These are phyloP conservation scores for Neurospora cerealis DNA, from an alignment of 495 filamentous ascomycete genomes.

Conservation along the genomic window DNA sequence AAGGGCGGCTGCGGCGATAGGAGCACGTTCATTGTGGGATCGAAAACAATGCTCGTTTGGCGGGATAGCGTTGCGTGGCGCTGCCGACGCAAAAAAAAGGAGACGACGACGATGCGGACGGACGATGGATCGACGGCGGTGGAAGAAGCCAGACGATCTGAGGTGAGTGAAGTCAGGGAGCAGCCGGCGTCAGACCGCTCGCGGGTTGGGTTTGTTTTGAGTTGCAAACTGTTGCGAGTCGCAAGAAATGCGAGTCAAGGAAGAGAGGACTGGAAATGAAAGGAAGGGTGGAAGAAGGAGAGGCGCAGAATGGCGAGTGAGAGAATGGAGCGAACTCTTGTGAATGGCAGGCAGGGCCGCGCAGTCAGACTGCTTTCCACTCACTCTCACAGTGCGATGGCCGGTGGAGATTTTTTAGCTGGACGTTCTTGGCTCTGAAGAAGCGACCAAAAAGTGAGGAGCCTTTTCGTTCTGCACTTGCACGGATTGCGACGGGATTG, in stretches of 20 bases:
- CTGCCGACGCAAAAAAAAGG: constrained; percentile 3
- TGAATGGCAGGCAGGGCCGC: neutral
- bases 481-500: neutral
- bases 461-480: neutral
- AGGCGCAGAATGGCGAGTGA: constrained; percentile 5
- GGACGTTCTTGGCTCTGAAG: neutral
- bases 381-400: neutral
- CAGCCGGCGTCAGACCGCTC: neutral
- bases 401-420: neutral
- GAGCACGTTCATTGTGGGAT: constrained; percentile 39
- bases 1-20: constrained; percentile 50
- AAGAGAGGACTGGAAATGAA: constrained; percentile 3
- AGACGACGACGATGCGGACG: neutral
- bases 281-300: constrained; percentile 4
- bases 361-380: neutral
- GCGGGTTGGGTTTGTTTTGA: neutral
- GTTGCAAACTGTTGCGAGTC: neutral
- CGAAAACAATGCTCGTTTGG: neutral
- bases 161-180: neutral
- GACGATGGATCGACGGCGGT: neutral
- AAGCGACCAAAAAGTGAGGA: neutral
- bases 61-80: neutral
- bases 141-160: neutral
- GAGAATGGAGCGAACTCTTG: neutral
- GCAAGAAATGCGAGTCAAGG: neutral